phyloP scores from a whole-genome alignment of 768 basidiomycete species.

The Serpula lacrymans region DNA sequence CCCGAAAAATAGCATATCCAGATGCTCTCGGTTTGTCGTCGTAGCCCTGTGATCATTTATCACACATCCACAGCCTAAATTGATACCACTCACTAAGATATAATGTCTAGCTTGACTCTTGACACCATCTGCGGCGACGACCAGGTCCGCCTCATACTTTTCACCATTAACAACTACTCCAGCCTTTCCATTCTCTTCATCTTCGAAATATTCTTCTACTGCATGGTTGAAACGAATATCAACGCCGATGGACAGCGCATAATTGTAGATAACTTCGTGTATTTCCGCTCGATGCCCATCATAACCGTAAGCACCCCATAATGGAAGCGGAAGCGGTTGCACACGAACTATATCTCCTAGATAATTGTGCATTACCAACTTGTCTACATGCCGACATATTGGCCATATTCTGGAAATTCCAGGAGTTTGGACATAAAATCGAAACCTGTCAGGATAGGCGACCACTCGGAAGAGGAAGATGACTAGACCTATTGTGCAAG shows the following conservation, averaged over 20 bases:
- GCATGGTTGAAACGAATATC: slow-evolving; percentile 16
- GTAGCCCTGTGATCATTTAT: slow-evolving; percentile 11
- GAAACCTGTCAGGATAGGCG: too few species aligned
- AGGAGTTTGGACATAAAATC: slow-evolving; percentile 4
- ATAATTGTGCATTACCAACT: slow-evolving; percentile 16
- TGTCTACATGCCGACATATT: slow-evolving; percentile 13
- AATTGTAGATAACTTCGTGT: slow-evolving; percentile 13
- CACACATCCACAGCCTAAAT: slow-evolving; percentile 1
- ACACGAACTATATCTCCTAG: slow-evolving; percentile 15
- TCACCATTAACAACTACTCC: slow-evolving; percentile 14
- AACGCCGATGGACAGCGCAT: slow-evolving; percentile 16
- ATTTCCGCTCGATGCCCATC: slow-evolving; percentile 27
- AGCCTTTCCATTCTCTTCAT: slow-evolving; percentile 7
- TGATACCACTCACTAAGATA: slow-evolving; percentile 14
- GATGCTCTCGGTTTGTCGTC: slow-evolving; percentile 18
- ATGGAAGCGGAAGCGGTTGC: slow-evolving; percentile 13
- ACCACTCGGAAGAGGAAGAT: too few species aligned
- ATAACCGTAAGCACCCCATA: slow-evolving; percentile 17
- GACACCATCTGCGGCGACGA: slow-evolving; percentile 24
- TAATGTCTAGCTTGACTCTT: slow-evolving; percentile 13
- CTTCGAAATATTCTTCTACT: slow-evolving; percentile 17
- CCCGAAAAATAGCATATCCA: slow-evolving; percentile 23
- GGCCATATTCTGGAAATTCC: slow-evolving; percentile 13
- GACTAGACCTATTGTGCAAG: slow-evolving; percentile 14
- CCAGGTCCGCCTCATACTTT: slow-evolving; percentile 15